Percentiles rank a stretch among this genome's conserved stretches.
Evolutionary conservation across 306 rosid species (phyloP).

Genomic region (Cyamopsis tetragonoloba): DNA sequence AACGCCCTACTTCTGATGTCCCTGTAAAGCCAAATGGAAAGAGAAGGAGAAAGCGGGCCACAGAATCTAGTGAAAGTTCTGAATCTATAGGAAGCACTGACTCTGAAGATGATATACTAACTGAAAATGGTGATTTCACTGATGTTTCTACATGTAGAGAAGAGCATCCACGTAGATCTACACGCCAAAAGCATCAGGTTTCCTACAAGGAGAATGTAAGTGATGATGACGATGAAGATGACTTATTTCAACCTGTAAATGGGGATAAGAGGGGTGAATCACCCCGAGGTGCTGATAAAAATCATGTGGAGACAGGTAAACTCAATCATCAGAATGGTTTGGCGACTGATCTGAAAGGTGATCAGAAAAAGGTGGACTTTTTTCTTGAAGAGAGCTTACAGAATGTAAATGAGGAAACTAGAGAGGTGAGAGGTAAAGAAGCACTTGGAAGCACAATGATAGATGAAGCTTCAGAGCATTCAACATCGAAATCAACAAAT

Average conservation of each 20-base stretch:
- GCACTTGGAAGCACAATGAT: conserved; percentile 18
- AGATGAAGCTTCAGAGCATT: conserved; percentile 30
- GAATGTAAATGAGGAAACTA: conserved; percentile 26
- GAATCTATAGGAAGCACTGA: conserved; percentile 48
- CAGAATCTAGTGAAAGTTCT: conserved; percentile 62
- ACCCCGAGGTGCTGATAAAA: conserved; percentile 23
- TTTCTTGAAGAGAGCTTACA: conserved; percentile 28
- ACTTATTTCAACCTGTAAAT: conserved; percentile 18
- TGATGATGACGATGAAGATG: conserved; percentile 46
- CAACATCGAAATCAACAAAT: conserved; percentile 29
- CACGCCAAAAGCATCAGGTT: conserved; percentile 63
- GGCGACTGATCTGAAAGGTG: conserved; percentile 27
- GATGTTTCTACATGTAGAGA: conserved; percentile 34
- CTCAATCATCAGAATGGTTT: conserved; percentile 33
- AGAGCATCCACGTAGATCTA: conserved; percentile 62
- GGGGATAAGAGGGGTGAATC: conserved; percentile 46
- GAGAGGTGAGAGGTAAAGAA: conserved; percentile 31
- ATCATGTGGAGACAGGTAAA: conserved; percentile 31
- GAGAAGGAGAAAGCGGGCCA: conserved; percentile 46
- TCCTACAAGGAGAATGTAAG: conserved; percentile 70
- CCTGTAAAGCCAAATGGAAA: conserved; percentile 45
- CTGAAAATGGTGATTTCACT: conserved; percentile 35
- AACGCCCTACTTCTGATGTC: conserved; percentile 21
- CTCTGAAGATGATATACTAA: conserved; percentile 45
- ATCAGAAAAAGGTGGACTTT: conserved; percentile 26